phyloP scores from a whole-genome alignment of 225 moss, liverwort and hornwort genomes.

The Climacium dendroides region DNA sequence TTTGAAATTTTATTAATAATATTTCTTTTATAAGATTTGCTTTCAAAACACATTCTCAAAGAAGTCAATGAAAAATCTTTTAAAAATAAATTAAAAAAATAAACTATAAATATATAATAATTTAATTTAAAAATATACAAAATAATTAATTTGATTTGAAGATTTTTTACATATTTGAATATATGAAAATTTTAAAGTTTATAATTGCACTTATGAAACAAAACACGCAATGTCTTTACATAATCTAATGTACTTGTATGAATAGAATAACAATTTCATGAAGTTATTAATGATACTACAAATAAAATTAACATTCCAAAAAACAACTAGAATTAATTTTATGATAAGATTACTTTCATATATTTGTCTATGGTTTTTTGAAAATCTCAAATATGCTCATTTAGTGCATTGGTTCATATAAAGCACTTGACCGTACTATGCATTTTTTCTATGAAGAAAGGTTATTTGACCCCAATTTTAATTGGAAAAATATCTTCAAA shows the following conservation, averaged over 20 bases:
- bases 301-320: background rate
- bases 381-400: background rate
- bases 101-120: background rate
- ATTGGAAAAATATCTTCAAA: accelerated
- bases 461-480: background rate
- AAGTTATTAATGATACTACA: background rate
- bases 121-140: background rate
- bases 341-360: accelerated
- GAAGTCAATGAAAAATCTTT: background rate
- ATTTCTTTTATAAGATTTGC: background rate
- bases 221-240: background rate
- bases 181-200: background rate
- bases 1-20: background rate
- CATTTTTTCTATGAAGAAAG: background rate
- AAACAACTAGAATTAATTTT: background rate
- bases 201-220: background rate
- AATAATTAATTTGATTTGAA: background rate
- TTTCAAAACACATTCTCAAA: accelerated
- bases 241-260: background rate
- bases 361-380: background rate
- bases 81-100: background rate
- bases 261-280: background rate
- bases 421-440: accelerated
- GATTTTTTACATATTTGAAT: no score
- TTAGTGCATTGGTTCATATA: accelerated